A percentile compares a stretch with the other conserved stretches of the same genome.
These are phyloP conservation scores for Anisodus tanguticus DNA, from an alignment of 257 asterid species.

Conservation along the genomic window DNA sequence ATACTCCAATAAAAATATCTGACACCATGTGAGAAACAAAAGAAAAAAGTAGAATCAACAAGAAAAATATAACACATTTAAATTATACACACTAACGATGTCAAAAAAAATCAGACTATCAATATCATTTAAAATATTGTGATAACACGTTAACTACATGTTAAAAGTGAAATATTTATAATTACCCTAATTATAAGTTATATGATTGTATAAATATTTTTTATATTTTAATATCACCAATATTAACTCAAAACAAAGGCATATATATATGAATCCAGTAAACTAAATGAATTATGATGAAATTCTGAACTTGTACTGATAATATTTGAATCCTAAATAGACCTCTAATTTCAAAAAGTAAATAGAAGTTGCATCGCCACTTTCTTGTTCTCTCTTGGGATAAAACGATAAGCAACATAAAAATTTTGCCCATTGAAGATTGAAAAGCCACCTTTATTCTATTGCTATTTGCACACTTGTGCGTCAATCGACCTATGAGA, in stretches of 20 bases:
- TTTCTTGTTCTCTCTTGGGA: not conserved
- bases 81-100: not conserved
- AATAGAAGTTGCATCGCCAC: not conserved
- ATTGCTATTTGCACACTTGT: slow-evolving; percentile 18
- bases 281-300: not conserved
- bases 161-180: not conserved
- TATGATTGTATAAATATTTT: not conserved
- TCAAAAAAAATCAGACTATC: too few relatives aligned
- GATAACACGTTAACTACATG: too few relatives aligned
- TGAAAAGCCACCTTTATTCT: slow-evolving; percentile 17
- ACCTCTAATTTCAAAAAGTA: not conserved
- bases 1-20: too few relatives aligned
- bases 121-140: too few relatives aligned
- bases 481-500: slow-evolving; percentile 32
- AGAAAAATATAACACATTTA: not conserved
- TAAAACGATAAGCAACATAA: slow-evolving; percentile 25
- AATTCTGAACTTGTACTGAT: not conserved
- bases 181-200: not conserved
- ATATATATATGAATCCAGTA: too few relatives aligned
- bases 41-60: not conserved
- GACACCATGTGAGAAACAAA: too few relatives aligned
- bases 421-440: slow-evolving; percentile 5
- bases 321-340: too few relatives aligned
- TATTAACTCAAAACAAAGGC: not conserved
- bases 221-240: not conserved